Evolutionary conservation across 345 rosid species (phyloP).

Genomic region (Luvunga scandens): DNA sequence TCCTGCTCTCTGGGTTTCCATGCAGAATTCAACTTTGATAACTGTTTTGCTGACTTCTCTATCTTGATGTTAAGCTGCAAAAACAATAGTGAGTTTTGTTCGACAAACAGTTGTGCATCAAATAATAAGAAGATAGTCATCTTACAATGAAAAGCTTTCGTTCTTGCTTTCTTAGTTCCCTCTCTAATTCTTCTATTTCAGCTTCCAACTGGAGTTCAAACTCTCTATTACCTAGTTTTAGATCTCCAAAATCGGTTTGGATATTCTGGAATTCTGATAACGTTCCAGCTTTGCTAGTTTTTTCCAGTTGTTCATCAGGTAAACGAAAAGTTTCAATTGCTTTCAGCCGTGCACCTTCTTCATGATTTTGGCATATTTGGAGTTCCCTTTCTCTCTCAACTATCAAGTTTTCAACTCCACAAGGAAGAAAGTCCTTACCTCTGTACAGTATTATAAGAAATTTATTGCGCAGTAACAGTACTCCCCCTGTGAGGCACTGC

Average conservation of each 20-base stretch:
- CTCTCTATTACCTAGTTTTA: slow-evolving; percentile 32
- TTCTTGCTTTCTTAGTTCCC: slow-evolving; percentile 60
- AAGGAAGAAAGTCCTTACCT: slow-evolving; percentile 80
- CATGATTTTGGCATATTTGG: slow-evolving; percentile 47
- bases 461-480: slow-evolving; percentile 68
- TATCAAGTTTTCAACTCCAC: slow-evolving; percentile 48
- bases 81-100: slow-evolving; percentile 9
- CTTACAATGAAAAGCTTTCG: slow-evolving; percentile 68
- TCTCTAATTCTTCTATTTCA: slow-evolving; percentile 47
- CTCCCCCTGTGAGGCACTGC: slow-evolving; percentile 83
- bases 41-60: slow-evolving; percentile 45
- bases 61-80: slow-evolving; percentile 68
- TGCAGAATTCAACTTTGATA: slow-evolving; percentile 51
- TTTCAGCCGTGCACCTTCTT: slow-evolving; percentile 60
- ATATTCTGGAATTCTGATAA: slow-evolving; percentile 64
- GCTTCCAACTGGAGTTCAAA: slow-evolving; percentile 44
- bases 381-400: slow-evolving; percentile 65
- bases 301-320: slow-evolving; percentile 32
- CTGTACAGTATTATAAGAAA: slow-evolving; percentile 68
- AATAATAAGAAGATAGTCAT: slow-evolving; percentile 15
- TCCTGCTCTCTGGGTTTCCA: slow-evolving; percentile 49
- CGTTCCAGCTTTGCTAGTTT: slow-evolving; percentile 55
- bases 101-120: slow-evolving; percentile 9
- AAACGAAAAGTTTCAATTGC: slow-evolving; percentile 38
- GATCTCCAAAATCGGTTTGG: slow-evolving; percentile 37